Conservation (phyloP, 805 yeast species). For the Wilhelminamyces savonicus region DNA sequence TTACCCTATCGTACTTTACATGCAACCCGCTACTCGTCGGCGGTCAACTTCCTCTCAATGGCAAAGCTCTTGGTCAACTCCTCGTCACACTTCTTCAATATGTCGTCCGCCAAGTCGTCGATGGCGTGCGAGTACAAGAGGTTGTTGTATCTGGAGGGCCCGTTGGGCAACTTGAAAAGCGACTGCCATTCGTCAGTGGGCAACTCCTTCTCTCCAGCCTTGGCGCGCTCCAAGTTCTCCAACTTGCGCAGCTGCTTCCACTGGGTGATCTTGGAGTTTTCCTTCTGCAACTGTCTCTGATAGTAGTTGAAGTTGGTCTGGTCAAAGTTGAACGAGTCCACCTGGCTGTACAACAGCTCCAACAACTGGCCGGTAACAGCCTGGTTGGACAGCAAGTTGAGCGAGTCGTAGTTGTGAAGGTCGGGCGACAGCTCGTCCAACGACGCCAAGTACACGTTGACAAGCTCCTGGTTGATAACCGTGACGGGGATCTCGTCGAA, state of each 20-base stretch:
- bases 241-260: constrained; percentile 68
- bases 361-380: constrained; percentile 42
- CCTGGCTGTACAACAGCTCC: constrained; percentile 59
- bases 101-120: constrained; percentile 62
- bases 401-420: constrained; percentile 25
- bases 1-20: too few species aligned
- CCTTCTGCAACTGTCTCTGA: constrained; percentile 71
- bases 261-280: constrained; percentile 59
- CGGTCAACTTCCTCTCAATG: constrained; percentile 45
- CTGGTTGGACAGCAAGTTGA: constrained; percentile 38
- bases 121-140: constrained; percentile 63
- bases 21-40: too few species aligned
- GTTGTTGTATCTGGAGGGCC: constrained; percentile 71
- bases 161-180: constrained; percentile 60
- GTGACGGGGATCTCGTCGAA: constrained; percentile 66
- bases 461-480: constrained; percentile 63
- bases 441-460: constrained; percentile 45
- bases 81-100: constrained; percentile 64
- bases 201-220: constrained; percentile 48
- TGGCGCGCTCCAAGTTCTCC: constrained; percentile 57
- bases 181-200: constrained; percentile 63
- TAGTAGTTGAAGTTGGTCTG: constrained; percentile 75
- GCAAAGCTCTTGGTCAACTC: constrained; percentile 60
- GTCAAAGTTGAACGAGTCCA: constrained; percentile 72
- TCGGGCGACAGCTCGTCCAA: constrained; percentile 7